Percentiles rank a stretch among this genome's conserved stretches.
Conservation (phyloP, 2,329 filamentous ascomycete species). For the Stagonosporopsis tanaceti region DNA sequence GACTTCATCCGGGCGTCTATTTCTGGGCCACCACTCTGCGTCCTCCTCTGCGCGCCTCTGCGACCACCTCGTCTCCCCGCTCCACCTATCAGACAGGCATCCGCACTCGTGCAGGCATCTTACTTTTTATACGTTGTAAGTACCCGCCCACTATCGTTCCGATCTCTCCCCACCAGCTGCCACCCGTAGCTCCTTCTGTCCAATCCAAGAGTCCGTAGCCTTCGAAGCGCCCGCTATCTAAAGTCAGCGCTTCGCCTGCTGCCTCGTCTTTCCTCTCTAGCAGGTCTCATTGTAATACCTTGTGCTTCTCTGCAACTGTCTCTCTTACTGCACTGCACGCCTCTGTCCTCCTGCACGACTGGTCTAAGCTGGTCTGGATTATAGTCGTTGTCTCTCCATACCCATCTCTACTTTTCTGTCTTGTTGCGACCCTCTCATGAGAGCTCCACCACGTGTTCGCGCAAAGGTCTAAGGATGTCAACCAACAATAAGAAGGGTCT, state of each 20-base stretch:
- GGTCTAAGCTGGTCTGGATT: conserved; percentile 51
- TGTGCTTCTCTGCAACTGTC: conserved; percentile 42
- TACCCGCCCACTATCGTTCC: conserved; percentile 49
- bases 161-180: conserved; percentile 42
- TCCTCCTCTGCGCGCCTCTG: conserved; percentile 40
- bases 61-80: conserved; percentile 39
- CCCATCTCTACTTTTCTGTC: conserved; percentile 30
- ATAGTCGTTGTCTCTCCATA: conserved; percentile 44
- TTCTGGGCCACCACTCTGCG: conserved; percentile 46
- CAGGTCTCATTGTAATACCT: conserved; percentile 54
- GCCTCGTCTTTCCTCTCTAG: conserved; percentile 48
- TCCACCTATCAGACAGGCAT: conserved; percentile 44
- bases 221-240: conserved; percentile 52
- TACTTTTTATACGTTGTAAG: conserved; percentile 48
- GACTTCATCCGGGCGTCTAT: conserved; percentile 52
- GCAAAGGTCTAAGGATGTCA: conserved; percentile 54
- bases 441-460: conserved; percentile 39
- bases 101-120: conserved; percentile 43
- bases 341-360: conserved; percentile 40
- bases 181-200: conserved; percentile 40
- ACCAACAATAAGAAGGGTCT: conserved; percentile 55
- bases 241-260: conserved; percentile 51
- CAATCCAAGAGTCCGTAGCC: conserved; percentile 37
- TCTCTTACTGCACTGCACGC: conserved; percentile 32
- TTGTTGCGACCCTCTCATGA: conserved; percentile 39